Percentiles rank a stretch among this genome's conserved stretches.
phyloP scores from a whole-genome alignment of 2,329 filamentous ascomycete genomes.

The Xylariales sp. region DNA sequence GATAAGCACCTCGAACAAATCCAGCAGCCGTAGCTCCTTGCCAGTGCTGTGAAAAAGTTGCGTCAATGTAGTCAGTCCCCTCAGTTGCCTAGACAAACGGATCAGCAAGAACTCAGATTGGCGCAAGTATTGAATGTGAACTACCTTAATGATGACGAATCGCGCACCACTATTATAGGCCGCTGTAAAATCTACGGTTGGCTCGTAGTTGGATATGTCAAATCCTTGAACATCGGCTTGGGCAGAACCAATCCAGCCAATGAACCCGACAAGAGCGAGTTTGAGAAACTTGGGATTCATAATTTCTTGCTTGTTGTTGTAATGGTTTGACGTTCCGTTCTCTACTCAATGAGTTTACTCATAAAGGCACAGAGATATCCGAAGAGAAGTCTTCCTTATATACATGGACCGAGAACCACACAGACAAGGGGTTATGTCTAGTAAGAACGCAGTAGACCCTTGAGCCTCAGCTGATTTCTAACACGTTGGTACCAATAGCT shows the following conservation, averaged over 20 bases:
- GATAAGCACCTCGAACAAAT: conserved; percentile 52
- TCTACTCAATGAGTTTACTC: background rate
- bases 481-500: too few relatives aligned
- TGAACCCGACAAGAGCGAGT: conserved; percentile 1
- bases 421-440: too few relatives aligned
- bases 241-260: conserved; percentile 7
- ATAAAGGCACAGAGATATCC: too few relatives aligned
- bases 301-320: too few relatives aligned
- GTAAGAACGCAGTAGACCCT: too few relatives aligned
- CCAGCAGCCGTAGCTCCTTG: conserved; percentile 42
- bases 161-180: conserved; percentile 34
- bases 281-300: conserved; percentile 3
- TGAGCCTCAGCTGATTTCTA: too few relatives aligned
- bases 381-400: too few relatives aligned
- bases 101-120: background rate
- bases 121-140: background rate
- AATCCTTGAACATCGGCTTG: conserved; percentile 33
- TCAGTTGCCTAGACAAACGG: conserved; percentile 41
- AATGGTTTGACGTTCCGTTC: too few relatives aligned
- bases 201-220: conserved; percentile 37
- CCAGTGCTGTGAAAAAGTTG: conserved; percentile 45
- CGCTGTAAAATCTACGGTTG: conserved; percentile 29
- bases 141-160: conserved; percentile 41
- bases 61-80: conserved; percentile 40
- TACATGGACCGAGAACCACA: too few relatives aligned